These are phyloP conservation scores for Tarenaya hassleriana DNA, from an alignment of 345 rosid genomes.

Conservation along the genomic window DNA sequence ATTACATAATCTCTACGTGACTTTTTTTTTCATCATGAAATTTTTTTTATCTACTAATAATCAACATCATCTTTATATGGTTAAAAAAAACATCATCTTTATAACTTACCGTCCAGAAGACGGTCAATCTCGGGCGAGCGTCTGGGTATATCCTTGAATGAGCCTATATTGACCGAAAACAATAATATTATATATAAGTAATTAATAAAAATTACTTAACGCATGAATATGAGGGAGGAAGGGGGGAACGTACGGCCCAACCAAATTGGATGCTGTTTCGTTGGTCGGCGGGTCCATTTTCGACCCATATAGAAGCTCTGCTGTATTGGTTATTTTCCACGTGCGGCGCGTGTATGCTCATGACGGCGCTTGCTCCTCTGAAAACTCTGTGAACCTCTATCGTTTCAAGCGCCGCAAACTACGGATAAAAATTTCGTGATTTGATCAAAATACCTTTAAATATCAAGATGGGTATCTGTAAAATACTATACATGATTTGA, in stretches of 20 bases:
- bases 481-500: too few species aligned
- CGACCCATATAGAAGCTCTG: conserved; percentile 23
- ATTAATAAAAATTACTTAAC: too few species aligned
- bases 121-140: conserved; percentile 17
- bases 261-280: conserved; percentile 26
- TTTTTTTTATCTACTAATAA: neutral
- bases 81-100: too few species aligned
- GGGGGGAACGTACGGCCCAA: conserved; percentile 20
- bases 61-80: neutral
- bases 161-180: conserved; percentile 3
- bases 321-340: conserved; percentile 9
- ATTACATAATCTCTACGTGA: neutral
- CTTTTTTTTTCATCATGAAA: neutral
- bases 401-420: too few species aligned
- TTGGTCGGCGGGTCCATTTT: conserved; percentile 17
- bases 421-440: too few species aligned
- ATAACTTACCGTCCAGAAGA: conserved; percentile 25
- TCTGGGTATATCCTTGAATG: conserved; percentile 24
- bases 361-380: too few species aligned
- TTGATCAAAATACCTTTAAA: too few species aligned
- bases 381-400: too few species aligned
- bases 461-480: too few species aligned
- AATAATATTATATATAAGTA: too few species aligned
- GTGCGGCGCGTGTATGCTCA: too few species aligned
- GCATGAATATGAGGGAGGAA: neutral